Conservation (phyloP, 371 early-diverging fungal species). For the Phascolomyces articulosus region DNA sequence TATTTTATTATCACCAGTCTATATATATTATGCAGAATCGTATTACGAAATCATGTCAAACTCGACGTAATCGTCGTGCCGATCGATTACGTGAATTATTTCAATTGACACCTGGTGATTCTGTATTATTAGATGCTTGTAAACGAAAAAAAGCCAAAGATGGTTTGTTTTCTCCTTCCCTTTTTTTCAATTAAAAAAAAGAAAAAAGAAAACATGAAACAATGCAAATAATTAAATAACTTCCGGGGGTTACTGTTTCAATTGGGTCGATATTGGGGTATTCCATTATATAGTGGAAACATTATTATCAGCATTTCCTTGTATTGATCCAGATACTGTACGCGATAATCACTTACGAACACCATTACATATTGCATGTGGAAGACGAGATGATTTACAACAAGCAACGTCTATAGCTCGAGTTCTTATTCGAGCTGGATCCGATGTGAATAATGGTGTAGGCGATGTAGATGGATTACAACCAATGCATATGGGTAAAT, state of each 20-base stretch:
- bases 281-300: conserved; percentile 30
- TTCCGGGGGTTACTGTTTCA: no score
- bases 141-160: conserved; percentile 33
- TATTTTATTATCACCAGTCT: neutral
- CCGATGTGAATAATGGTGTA: conserved; percentile 54
- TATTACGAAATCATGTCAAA: conserved; percentile 36
- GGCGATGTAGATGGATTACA: conserved; percentile 50
- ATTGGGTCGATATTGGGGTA: no score
- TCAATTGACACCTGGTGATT: conserved; percentile 31
- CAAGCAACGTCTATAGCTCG: conserved; percentile 40
- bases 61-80: conserved; percentile 22
- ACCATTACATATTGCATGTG: conserved; percentile 52
- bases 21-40: conserved; percentile 19
- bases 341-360: conserved; percentile 47
- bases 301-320: conserved; percentile 30
- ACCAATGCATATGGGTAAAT: conserved; percentile 53
- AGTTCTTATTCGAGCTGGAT: conserved; percentile 36
- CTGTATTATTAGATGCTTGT: conserved; percentile 40
- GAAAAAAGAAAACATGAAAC: neutral
- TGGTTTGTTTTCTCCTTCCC: conserved; percentile 22
- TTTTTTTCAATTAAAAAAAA: neutral
- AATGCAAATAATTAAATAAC: neutral
- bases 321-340: conserved; percentile 43
- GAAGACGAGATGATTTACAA: conserved; percentile 37
- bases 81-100: conserved; percentile 35